A percentile compares a stretch with the other conserved stretches of the same genome.
phyloP scores from a whole-genome alignment of 1,284 basidiomycete species.

The Pseudomicrostroma phylloplanum region DNA sequence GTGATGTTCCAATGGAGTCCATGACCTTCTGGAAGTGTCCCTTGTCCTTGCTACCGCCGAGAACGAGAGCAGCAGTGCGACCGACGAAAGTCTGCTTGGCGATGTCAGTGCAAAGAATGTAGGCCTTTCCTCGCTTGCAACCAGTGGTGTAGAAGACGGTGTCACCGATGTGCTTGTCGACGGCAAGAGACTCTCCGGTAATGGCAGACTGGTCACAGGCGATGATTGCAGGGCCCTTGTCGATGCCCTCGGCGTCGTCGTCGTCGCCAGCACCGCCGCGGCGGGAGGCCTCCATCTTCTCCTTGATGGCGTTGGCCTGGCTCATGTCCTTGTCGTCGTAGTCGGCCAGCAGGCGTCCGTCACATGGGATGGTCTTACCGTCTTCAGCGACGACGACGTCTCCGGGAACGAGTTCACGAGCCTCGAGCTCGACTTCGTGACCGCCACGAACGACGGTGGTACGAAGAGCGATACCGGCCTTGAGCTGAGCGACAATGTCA shows the following conservation, averaged over 20 bases:
- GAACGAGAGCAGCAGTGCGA: constrained; percentile 55
- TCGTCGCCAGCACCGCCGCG: constrained; percentile 45
- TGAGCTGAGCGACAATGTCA: constrained; percentile 58
- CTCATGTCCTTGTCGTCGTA: constrained; percentile 53
- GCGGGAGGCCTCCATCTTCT: constrained; percentile 44
- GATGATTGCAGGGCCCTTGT: constrained; percentile 57
- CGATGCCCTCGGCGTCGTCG: constrained; percentile 51
- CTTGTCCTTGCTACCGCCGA: constrained; percentile 38
- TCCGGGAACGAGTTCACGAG: constrained; percentile 58
- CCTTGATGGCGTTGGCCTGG: constrained; percentile 44
- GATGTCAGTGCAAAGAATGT: constrained; percentile 54
- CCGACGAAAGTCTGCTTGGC: constrained; percentile 57
- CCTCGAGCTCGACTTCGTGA: constrained; percentile 56
- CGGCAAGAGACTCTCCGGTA: constrained; percentile 58
- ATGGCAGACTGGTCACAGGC: constrained; percentile 58
- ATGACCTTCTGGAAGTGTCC: constrained; percentile 59
- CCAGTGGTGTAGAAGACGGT: constrained; percentile 54
- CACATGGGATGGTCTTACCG: constrained; percentile 57
- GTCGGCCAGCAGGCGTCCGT: constrained; percentile 56
- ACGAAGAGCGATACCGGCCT: constrained; percentile 58
- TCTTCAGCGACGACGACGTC: constrained; percentile 56
- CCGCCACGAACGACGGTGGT: constrained; percentile 54
- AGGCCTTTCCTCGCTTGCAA: constrained; percentile 58
- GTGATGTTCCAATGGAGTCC: constrained; percentile 56
- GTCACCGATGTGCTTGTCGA: constrained; percentile 59